Base-by-base conservation (phyloP, 257 asterid species). In the Osmanthus fragrans region DNA sequence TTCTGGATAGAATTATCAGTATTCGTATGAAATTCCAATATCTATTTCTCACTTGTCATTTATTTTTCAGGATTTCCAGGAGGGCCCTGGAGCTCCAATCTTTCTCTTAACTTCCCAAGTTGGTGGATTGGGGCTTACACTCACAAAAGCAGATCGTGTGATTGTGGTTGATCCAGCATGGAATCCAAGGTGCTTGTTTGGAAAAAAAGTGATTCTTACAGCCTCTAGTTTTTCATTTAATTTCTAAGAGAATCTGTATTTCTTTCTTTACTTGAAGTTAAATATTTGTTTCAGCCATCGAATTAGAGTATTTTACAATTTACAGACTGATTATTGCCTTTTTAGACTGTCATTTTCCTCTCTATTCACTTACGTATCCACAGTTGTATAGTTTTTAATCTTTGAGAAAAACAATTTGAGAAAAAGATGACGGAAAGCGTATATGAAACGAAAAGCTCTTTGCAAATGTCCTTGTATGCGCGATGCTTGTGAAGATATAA, bases 101-200 rank as follows among this genome's bases (percentile, higher is more conserved):
- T 95, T 95, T 82, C 96, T 95, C 73, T 82, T 95, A 83, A 95
- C 98, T 60, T 89, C 98, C 79, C 98, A 91, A 90, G 99, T 95
- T 77, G 99, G 99, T 39, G 99, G 99, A 75, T 84, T 95, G 80
- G 99, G 99, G 80, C 96, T 95, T 75, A 95, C 99, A 75, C 96
- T 95, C 68, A 95, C 99, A 73, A 90, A 89, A 82, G 99, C 99
- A 25, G 99, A 95, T 76, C 94, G 97, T 74, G 99, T 95, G 71
- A 95, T 95, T 80, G 99, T 95, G 79, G 94, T 86, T 72, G 99
- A 95, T 85, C 99, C 99, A 37, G 99, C 99, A 75, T 95, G 99
- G 99, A 95, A 95, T 76, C 99, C 99, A 23, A 95, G 99, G 99
- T 93, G 72, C 51, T 75, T 75, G 66, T n/a, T 23, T 7, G 66